These are phyloP conservation scores for Thalassiosira livingstoniorum DNA, from an alignment of 352 stramenopile genomes.

Conservation along the genomic window DNA sequence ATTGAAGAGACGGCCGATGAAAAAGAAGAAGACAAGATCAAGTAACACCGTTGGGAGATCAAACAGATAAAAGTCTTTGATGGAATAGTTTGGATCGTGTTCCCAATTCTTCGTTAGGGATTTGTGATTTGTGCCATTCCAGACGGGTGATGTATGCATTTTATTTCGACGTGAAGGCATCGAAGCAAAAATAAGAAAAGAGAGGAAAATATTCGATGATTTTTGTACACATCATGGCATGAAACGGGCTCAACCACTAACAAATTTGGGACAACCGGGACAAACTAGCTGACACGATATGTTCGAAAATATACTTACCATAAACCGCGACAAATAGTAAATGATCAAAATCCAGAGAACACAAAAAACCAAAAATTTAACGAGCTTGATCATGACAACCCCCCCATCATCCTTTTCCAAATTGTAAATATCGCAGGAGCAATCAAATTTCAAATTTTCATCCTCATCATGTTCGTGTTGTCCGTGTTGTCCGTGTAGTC, in stretches of 20 bases:
- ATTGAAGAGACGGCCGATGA: constrained; percentile 35
- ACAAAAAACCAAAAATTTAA: constrained; percentile 59
- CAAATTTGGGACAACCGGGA: not conserved
- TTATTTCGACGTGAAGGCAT: not conserved
- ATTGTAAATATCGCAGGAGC: not conserved
- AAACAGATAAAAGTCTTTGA: constrained; percentile 43
- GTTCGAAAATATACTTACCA: constrained; percentile 33
- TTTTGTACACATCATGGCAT: not conserved
- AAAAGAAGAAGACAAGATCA: constrained; percentile 51
- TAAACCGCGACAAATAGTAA: constrained; percentile 29
- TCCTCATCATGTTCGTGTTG: not conserved
- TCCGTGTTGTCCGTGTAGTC: no score
- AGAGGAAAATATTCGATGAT: not conserved
- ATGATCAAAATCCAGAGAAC: constrained; percentile 45
- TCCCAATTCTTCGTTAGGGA: constrained; percentile 26
- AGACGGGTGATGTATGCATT: not conserved
- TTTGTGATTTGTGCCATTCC: not conserved
- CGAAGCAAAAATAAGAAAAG: constrained; percentile 14
- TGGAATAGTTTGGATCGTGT: constrained; percentile 35
- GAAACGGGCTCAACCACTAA: not conserved
- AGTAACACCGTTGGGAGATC: constrained; percentile 35
- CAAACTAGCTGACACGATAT: not conserved
- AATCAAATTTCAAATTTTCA: not conserved
- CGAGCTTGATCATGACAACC: constrained; percentile 54
- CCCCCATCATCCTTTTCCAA: constrained; percentile 42